These are phyloP conservation scores for Carpinus viminea DNA, from an alignment of 306 rosid genomes.

Conservation along the genomic window DNA sequence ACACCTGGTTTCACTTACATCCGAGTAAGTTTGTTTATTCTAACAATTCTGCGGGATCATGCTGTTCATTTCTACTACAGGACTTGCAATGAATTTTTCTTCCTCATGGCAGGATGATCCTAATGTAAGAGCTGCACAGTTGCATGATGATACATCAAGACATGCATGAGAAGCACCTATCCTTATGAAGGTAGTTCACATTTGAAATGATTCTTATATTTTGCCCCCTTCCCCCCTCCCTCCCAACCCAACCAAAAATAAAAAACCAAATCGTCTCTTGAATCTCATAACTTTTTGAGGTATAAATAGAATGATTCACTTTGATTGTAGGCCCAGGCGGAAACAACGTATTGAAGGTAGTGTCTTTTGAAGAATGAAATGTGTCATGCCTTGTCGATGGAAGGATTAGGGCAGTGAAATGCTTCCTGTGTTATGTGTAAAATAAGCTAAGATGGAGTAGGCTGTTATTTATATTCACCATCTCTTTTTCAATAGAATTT, in stretches of 20 bases:
- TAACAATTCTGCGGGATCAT: background rate
- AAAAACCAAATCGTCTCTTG: constrained; percentile 16
- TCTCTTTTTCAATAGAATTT: constrained; percentile 32
- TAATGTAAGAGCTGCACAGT: constrained; percentile 77
- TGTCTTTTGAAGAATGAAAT: constrained; percentile 37
- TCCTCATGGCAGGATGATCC: constrained; percentile 78
- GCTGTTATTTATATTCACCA: constrained; percentile 31
- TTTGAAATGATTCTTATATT: constrained; percentile 23
- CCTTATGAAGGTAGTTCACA: constrained; percentile 31
- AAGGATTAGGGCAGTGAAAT: constrained; percentile 28
- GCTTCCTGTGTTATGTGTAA: constrained; percentile 48
- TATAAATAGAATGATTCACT: constrained; percentile 24
- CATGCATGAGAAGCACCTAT: constrained; percentile 55
- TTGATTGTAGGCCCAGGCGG: constrained; percentile 42
- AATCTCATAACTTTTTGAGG: constrained; percentile 16
- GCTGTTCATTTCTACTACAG: background rate
- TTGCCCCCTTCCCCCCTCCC: background rate
- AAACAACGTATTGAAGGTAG: constrained; percentile 28
- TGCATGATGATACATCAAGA: constrained; percentile 95
- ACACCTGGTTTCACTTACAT: constrained; percentile 67
- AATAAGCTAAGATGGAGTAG: constrained; percentile 44
- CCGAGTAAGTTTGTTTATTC: constrained; percentile 67
- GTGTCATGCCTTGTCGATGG: constrained; percentile 33
- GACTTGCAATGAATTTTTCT: constrained; percentile 23
- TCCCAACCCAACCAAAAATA: background rate